phyloP scores from a whole-genome alignment of 768 basidiomycete species.

The Leccinum arenicola region DNA sequence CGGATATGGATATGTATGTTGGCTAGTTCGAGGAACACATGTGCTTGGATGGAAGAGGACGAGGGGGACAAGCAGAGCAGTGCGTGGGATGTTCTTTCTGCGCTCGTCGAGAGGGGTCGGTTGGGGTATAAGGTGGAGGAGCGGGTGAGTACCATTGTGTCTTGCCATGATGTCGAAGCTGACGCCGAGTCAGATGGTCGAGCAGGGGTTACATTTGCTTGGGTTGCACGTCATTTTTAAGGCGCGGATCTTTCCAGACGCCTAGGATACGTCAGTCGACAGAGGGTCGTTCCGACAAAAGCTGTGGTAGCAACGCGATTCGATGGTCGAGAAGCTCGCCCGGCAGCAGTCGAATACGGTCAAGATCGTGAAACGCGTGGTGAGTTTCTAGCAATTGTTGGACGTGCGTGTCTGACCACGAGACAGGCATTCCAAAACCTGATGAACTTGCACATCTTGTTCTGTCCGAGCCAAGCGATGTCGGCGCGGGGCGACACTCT shows the following conservation, averaged over 20 bases:
- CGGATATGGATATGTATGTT: constrained; percentile 55
- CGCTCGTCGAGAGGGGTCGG: no score
- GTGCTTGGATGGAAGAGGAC: constrained; percentile 68
- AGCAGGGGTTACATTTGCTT: no score
- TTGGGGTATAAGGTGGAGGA: no score
- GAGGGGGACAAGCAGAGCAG: no score
- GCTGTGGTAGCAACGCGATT: constrained; percentile 52
- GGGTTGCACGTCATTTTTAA: no score
- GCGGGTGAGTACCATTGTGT: no score
- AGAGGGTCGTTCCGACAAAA: constrained; percentile 11
- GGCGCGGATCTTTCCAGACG: no score
- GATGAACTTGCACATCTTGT: constrained; percentile 79
- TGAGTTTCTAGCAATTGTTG: constrained; percentile 37
- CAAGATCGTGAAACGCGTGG: constrained; percentile 79
- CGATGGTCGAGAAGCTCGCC: constrained; percentile 69
- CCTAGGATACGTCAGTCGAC: no score
- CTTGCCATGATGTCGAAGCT: no score
- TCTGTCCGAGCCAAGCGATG: constrained; percentile 49
- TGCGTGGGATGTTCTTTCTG: no score
- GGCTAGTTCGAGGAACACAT: constrained; percentile 68
- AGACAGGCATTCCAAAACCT: constrained; percentile 81
- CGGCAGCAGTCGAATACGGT: constrained; percentile 82
- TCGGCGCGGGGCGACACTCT: constrained; percentile 43
- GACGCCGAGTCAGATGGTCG: no score
- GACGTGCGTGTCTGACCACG: background rate